Evolutionary conservation across 164 flowering plant genomes (phyloP).

Genomic region (Sextonia rubra): DNA sequence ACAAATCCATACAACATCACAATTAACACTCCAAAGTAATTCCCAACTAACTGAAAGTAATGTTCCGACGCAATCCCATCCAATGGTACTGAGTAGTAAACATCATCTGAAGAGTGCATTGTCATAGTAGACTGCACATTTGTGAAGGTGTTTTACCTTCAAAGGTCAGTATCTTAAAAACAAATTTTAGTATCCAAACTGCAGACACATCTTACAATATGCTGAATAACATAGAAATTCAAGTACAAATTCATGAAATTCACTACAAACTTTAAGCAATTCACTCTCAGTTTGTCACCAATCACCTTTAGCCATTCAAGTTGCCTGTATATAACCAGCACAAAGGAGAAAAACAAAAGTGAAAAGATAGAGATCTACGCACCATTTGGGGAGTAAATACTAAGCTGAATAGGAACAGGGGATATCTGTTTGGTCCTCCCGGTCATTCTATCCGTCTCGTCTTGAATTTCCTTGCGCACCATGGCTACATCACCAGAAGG

Average conservation of each 20-base stretch:
- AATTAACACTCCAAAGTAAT: neutral
- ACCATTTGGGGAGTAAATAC: constrained; percentile 95
- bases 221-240: neutral
- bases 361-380: neutral
- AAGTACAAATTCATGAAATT: neutral
- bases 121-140: too few relatives aligned
- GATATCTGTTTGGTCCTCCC: constrained; percentile 85
- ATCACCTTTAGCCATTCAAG: neutral
- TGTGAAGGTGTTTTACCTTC: too few relatives aligned
- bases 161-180: neutral
- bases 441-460: constrained; percentile 89
- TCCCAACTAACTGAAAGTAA: too few relatives aligned
- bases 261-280: neutral
- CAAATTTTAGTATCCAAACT: neutral
- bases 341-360: neutral
- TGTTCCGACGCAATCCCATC: too few relatives aligned
- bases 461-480: constrained; percentile 87
- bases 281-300: neutral
- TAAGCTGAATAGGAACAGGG: constrained; percentile 88
- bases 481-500: constrained; percentile 36
- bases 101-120: too few relatives aligned
- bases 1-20: neutral
- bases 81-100: too few relatives aligned
- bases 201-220: neutral
- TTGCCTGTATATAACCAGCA: neutral